Conservation (phyloP, 1,284 basidiomycete genomes). For the Sutorius eximius region DNA sequence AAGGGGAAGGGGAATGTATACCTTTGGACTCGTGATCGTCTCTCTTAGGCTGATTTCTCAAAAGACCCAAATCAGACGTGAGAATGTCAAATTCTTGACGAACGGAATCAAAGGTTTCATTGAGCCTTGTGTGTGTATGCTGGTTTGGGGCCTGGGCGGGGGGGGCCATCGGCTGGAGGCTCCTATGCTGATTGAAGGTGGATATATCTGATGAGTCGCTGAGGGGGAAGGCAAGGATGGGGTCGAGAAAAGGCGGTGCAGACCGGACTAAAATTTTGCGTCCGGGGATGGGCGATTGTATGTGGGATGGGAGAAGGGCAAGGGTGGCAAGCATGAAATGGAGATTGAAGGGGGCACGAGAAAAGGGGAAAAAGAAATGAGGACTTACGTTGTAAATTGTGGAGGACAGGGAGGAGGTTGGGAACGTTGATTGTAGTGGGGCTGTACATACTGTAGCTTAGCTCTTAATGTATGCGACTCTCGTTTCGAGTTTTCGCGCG, state of each 20-base stretch:
- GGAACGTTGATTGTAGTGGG: too few relatives aligned
- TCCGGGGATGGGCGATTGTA: not conserved
- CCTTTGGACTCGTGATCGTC: slow-evolving; percentile 91
- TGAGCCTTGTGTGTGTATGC: slow-evolving; percentile 52
- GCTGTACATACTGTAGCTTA: too few relatives aligned
- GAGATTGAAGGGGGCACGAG: not conserved
- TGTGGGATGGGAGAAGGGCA: not conserved
- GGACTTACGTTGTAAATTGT: slow-evolving; percentile 49
- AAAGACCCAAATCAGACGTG: slow-evolving; percentile 63
- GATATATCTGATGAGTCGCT: slow-evolving; percentile 20
- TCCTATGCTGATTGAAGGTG: slow-evolving; percentile 53
- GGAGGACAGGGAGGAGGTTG: slow-evolving; percentile 43
- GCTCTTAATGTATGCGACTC: too few relatives aligned
- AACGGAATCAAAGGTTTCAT: slow-evolving; percentile 82
- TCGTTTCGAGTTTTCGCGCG: too few relatives aligned
- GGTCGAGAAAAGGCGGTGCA: slow-evolving; percentile 1
- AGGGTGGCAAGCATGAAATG: not conserved
- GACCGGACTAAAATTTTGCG: slow-evolving; percentile 31
- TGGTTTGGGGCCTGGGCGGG: slow-evolving; percentile 44
- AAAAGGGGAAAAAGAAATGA: not conserved
- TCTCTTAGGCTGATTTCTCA: slow-evolving; percentile 77
- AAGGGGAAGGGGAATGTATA: slow-evolving; percentile 31
- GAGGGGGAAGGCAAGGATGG: not conserved
- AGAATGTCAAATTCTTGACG: slow-evolving; percentile 85
- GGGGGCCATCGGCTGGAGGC: slow-evolving; percentile 58